Conservation (phyloP, 2,329 filamentous ascomycete genomes). For the Colletotrichum karsti region DNA sequence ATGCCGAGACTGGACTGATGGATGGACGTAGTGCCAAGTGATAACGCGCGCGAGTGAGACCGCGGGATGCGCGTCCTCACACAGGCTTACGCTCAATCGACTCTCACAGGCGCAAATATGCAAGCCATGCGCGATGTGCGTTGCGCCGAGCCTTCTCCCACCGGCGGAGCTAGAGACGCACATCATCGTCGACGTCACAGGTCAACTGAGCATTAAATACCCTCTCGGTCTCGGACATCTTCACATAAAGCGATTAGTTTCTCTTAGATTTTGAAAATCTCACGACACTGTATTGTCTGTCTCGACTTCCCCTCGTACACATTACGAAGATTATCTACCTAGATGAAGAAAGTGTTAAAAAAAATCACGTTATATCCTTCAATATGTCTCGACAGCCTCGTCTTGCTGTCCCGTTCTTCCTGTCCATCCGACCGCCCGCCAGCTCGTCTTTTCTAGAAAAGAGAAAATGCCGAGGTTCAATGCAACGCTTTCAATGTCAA, state of each 20-base stretch:
- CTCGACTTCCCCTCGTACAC: constrained; percentile 2
- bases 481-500: background rate
- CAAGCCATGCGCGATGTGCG: background rate
- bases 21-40: no score
- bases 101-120: background rate
- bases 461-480: background rate
- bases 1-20: no score
- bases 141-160: background rate
- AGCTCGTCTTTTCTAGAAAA: background rate
- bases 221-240: background rate
- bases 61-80: background rate
- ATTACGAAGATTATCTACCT: constrained; percentile 24
- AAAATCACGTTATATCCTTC: background rate
- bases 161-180: background rate
- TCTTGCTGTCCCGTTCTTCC: background rate
- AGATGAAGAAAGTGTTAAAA: background rate
- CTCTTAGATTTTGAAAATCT: background rate
- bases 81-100: background rate
- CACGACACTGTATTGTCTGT: background rate
- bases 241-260: background rate
- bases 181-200: background rate
- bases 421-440: no score
- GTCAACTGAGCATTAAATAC: no score
- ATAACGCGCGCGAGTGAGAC: background rate
- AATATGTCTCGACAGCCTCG: background rate